These are phyloP conservation scores for Pharnaceum exiguum DNA, from an alignment of 148 eudicot species.

Conservation along the genomic window DNA sequence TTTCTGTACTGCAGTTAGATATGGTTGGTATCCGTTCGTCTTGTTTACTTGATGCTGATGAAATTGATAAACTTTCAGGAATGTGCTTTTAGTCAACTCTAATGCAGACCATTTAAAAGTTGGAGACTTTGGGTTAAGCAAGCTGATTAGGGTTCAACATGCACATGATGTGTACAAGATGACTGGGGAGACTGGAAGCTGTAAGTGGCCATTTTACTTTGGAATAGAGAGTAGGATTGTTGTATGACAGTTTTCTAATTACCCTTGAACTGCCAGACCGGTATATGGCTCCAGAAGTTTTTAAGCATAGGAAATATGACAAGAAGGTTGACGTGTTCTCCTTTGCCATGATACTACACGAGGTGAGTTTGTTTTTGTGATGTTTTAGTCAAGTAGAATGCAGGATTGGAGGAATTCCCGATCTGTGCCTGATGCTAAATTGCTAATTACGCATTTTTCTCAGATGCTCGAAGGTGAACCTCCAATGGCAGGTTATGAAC, in stretches of 20 bases:
- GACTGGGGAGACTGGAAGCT: conserved; percentile 99
- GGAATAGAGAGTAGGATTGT: conserved; percentile 2
- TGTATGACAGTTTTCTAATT: neutral
- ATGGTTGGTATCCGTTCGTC: neutral
- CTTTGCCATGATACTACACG: conserved; percentile 89
- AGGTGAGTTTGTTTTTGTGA: conserved; percentile 49
- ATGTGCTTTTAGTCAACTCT: conserved; percentile 90
- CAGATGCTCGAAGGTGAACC: conserved; percentile 91
- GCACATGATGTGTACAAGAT: conserved; percentile 93
- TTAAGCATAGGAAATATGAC: conserved; percentile 91
- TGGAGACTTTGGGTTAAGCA: conserved; percentile 98
- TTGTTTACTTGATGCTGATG: neutral
- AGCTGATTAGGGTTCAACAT: conserved; percentile 81
- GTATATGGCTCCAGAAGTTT: conserved; percentile 99
- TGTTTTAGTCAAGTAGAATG: neutral
- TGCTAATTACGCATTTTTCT: conserved; percentile 13
- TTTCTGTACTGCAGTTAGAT: no score
- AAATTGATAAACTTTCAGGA: conserved; percentile 45
- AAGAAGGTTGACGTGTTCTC: conserved; percentile 98
- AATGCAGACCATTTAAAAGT: conserved; percentile 96
- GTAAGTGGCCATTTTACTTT: conserved; percentile 42
- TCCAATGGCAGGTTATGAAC: conserved; percentile 61
- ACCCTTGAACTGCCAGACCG: conserved; percentile 49
- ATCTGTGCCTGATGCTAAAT: conserved; percentile 10
- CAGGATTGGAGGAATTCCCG: neutral